Percentiles rank a stretch among this genome's conserved stretches.
Evolutionary conservation across 116 monocot genomes (phyloP).

Genomic region (Iris pallida): DNA sequence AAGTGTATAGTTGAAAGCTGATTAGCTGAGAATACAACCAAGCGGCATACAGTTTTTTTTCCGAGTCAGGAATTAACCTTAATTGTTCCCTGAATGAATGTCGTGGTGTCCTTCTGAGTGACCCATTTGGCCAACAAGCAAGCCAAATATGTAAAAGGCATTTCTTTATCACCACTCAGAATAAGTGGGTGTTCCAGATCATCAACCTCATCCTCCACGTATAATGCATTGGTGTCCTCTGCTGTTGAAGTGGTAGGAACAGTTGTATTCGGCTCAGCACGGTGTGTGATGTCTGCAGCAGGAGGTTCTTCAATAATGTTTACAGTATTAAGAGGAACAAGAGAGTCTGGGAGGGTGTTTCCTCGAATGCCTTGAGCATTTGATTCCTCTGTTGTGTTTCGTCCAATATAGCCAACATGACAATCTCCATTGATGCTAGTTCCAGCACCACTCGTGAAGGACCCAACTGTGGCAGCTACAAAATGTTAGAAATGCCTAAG

Average conservation of each 20-base stretch:
- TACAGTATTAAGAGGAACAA: slow-evolving; percentile 1
- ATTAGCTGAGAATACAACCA: too few relatives aligned
- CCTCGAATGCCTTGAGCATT: slow-evolving; percentile 10
- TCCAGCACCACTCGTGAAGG: too few relatives aligned
- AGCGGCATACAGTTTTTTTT: too few relatives aligned
- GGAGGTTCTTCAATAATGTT: slow-evolving; percentile 6
- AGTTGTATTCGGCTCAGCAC: slow-evolving; percentile 12
- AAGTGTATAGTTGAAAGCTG: too few relatives aligned
- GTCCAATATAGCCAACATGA: too few relatives aligned
- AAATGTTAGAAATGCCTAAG: too few relatives aligned
- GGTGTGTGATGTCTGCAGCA: slow-evolving; percentile 10
- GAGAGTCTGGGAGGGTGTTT: slow-evolving; percentile 11
- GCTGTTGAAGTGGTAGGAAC: slow-evolving; percentile 5
- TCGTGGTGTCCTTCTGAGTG: slow-evolving; percentile 20
- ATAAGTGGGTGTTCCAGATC: slow-evolving; percentile 30
- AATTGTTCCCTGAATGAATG: slow-evolving; percentile 61
- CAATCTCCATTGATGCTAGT: too few relatives aligned
- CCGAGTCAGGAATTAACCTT: slow-evolving; percentile 40
- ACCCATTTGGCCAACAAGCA: slow-evolving; percentile 57
- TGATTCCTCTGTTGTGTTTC: slow-evolving; percentile 12
- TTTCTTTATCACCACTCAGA: slow-evolving; percentile 47
- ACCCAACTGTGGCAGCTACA: too few relatives aligned
- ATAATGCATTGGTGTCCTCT: slow-evolving; percentile 7
- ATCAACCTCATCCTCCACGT: slow-evolving; percentile 18
- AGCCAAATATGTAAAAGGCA: slow-evolving; percentile 80